A percentile compares a stretch with the other conserved stretches of the same genome.
Evolutionary conservation across 225 moss, liverwort and hornwort genomes (phyloP).

Genomic region (Physcomitrium patens): DNA sequence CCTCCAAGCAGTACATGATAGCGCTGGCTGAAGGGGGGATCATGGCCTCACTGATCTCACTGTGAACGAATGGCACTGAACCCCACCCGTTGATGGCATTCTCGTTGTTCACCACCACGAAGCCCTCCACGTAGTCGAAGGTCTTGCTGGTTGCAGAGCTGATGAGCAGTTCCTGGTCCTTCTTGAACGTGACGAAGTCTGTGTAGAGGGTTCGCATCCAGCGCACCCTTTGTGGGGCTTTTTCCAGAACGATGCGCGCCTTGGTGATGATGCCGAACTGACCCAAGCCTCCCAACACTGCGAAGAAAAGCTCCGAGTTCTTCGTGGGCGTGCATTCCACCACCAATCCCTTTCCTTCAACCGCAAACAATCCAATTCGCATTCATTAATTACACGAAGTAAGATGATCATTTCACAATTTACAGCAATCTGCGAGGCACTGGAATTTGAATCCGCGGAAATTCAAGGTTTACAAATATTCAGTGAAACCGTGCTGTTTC

Average conservation of each 20-base stretch:
- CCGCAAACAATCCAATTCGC: no score
- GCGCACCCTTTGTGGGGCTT: constrained; percentile 65
- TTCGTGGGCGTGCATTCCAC: constrained; percentile 53
- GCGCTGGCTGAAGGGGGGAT: constrained; percentile 51
- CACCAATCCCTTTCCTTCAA: constrained; percentile 51
- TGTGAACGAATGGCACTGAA: constrained; percentile 61
- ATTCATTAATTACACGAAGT: no score
- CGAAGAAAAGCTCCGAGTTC: constrained; percentile 69
- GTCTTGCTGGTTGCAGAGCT: constrained; percentile 26
- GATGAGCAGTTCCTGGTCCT: constrained; percentile 72
- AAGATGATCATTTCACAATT: no score
- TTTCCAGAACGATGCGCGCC: constrained; percentile 69
- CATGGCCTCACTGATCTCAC: constrained; percentile 43
- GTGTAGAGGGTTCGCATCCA: constrained; percentile 85
- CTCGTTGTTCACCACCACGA: constrained; percentile 67
- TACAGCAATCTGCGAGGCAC: no score
- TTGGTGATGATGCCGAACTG: constrained; percentile 91
- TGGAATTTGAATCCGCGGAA: no score
- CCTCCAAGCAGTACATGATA: constrained; percentile 67
- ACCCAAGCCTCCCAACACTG: constrained; percentile 79
- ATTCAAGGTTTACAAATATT: no score
- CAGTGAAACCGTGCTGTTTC: no score
- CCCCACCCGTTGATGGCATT: constrained; percentile 60
- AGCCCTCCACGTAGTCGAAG: constrained; percentile 85
- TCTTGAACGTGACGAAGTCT: constrained; percentile 65